Evolutionary conservation across 108 stramenopile species (phyloP), one percentile per base, ranked within the genome.

Genomic region (Fragilaria crotonensis): DNA sequence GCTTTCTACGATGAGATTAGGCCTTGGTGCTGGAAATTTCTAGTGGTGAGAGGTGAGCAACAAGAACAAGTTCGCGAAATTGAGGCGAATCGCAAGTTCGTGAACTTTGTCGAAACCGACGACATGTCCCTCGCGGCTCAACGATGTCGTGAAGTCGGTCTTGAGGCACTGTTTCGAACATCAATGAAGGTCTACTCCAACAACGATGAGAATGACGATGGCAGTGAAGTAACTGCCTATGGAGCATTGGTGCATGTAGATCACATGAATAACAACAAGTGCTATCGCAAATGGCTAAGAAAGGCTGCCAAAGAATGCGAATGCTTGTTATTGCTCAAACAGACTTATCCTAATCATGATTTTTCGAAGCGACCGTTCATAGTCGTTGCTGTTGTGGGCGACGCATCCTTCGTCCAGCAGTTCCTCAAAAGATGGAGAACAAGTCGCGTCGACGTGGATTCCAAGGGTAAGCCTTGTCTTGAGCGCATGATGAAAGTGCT

Each of bases 391-490:
- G 30, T 89, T 22, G 33, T 81, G 0, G 87, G 81, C 5, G 53
- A 63, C 30, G 54, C 58, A 30, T 25, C 48, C 0, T 5, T 29
- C 29, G 68, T 64, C 4, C 63, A 61, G 55, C 27, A 55, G n/a
- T 69, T 88, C 30, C 29, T 89, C 45, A 90, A 90, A 54, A 63
- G 71, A 56, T 90, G 88, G 88, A 60, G 88, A 55, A 81, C 76
- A 25, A 81, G 80, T 52, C 52, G 60, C 22, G 88, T 90, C 18
- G 88, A 90, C 60, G 73, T 85, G 7, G 83, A 90, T 54, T 78
- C 80, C n/a, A 68, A 67, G 36, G 80, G 76, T 4, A 66, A 64
- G 30, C 75, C 88, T 25, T 90, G 88, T 47, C 54, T 83, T 11
- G 88, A 90, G 53, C 59, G 88, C 26, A 71, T 76, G 68, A 81